Percentiles rank a stretch among this genome's conserved stretches.
phyloP scores from a whole-genome alignment of 1,284 basidiomycete species.

The Cutaneotrichosporon sp. region DNA sequence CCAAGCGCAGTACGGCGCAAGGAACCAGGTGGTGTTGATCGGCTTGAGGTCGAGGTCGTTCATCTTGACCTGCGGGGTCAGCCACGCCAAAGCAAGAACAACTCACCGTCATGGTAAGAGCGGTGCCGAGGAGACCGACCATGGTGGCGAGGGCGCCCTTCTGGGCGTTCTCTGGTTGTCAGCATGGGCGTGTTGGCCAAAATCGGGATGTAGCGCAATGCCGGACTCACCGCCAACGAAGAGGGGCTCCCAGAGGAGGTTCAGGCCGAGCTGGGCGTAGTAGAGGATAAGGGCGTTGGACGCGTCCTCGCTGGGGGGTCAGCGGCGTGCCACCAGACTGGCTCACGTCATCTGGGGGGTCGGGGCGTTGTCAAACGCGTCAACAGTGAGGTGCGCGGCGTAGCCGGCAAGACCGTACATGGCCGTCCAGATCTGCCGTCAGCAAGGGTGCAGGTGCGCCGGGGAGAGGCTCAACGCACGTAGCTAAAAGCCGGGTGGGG shows the following conservation, averaged over 20 bases:
- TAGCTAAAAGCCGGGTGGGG: constrained; percentile 10
- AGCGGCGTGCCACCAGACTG: background rate
- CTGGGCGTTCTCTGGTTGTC: background rate
- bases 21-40: constrained; percentile 56
- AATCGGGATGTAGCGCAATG: too few relatives aligned
- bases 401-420: constrained; percentile 60
- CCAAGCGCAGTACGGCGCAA: constrained; percentile 58
- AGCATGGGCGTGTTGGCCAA: too few relatives aligned
- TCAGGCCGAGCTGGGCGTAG: constrained; percentile 64
- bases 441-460: background rate
- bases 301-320: constrained; percentile 50
- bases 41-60: constrained; percentile 52
- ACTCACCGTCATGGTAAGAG: constrained; percentile 59
- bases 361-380: constrained; percentile 54
- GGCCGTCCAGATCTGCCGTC: constrained; percentile 4
- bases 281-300: constrained; percentile 59
- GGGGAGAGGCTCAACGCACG: background rate
- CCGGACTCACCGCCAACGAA: constrained; percentile 60
- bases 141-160: constrained; percentile 61
- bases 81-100: too few relatives aligned
- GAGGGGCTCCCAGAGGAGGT: constrained; percentile 65
- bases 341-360: constrained; percentile 50
- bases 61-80: constrained; percentile 48
- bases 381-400: constrained; percentile 62
- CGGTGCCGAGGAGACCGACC: constrained; percentile 57